A percentile compares a stretch with the other conserved stretches of the same genome.
These are phyloP conservation scores for Gossypium longicalyx DNA, from an alignment of 345 rosid genomes.

Conservation along the genomic window DNA sequence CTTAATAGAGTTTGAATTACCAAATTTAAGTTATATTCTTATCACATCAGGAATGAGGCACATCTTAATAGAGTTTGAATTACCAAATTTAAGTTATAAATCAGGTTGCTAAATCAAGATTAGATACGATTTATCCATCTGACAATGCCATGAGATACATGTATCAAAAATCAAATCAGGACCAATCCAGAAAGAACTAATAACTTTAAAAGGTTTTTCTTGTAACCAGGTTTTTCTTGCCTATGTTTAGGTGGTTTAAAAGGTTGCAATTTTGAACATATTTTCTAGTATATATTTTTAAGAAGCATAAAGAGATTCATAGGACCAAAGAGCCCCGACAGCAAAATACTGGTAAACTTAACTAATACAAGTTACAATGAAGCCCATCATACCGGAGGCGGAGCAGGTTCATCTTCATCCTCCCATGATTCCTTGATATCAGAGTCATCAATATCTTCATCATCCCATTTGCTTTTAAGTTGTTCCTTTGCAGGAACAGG, in stretches of 20 bases:
- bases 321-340: background rate
- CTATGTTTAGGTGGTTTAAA: background rate
- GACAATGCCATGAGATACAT: background rate
- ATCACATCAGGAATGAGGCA: background rate
- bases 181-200: background rate
- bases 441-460: conserved; percentile 81
- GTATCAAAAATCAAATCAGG: background rate
- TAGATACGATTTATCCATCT: background rate
- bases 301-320: background rate
- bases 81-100: background rate
- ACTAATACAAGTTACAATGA: background rate
- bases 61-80: background rate
- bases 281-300: background rate
- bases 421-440: conserved; percentile 98
- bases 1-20: too few relatives aligned
- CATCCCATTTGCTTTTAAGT: conserved; percentile 74
- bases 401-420: conserved; percentile 87
- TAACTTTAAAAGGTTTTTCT: background rate
- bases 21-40: background rate
- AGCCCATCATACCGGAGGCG: conserved; percentile 51
- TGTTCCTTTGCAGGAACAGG: conserved; percentile 47
- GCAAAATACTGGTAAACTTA: background rate
- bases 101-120: background rate
- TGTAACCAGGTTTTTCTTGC: background rate
- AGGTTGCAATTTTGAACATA: too few relatives aligned